phyloP scores from a whole-genome alignment of 2,329 filamentous ascomycete genomes.

The Beauveria sp. region DNA sequence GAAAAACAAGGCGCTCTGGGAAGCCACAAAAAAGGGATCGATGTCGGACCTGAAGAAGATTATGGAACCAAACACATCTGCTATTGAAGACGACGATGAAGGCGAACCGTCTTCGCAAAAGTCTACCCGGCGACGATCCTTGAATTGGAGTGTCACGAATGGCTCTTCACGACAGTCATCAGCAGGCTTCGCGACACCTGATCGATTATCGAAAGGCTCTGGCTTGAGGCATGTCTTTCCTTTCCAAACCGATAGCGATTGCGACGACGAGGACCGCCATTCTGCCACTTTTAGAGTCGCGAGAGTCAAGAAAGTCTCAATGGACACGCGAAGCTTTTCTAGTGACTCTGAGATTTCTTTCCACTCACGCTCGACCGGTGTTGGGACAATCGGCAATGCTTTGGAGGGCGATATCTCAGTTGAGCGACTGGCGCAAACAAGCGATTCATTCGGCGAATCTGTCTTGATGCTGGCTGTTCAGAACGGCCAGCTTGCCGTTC shows the following conservation, averaged over 20 bases:
- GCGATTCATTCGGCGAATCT: conserved; percentile 68
- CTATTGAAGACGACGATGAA: conserved; percentile 40
- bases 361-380: conserved; percentile 69
- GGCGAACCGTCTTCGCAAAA: conserved; percentile 25
- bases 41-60: conserved; percentile 68
- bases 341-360: conserved; percentile 79
- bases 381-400: conserved; percentile 64
- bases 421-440: conserved; percentile 66
- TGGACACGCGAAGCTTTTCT: conserved; percentile 85
- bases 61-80: conserved; percentile 61
- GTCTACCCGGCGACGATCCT: conserved; percentile 37
- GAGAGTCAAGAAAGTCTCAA: conserved; percentile 70
- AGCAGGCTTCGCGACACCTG: conserved; percentile 33
- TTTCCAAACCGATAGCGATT: conserved; percentile 52
- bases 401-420: conserved; percentile 83
- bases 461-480: conserved; percentile 82
- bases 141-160: conserved; percentile 41
- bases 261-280: conserved; percentile 32
- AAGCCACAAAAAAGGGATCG: conserved; percentile 72
- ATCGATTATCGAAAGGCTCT: conserved; percentile 47
- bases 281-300: conserved; percentile 28
- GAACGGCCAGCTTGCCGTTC: conserved; percentile 58
- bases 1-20: conserved; percentile 81
- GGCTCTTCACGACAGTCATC: conserved; percentile 37
- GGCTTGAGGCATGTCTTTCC: conserved; percentile 82